A percentile compares a stretch with the other conserved stretches of the same genome.
Conservation (phyloP, 2,329 filamentous ascomycete genomes). For the Neurospora crassa region DNA sequence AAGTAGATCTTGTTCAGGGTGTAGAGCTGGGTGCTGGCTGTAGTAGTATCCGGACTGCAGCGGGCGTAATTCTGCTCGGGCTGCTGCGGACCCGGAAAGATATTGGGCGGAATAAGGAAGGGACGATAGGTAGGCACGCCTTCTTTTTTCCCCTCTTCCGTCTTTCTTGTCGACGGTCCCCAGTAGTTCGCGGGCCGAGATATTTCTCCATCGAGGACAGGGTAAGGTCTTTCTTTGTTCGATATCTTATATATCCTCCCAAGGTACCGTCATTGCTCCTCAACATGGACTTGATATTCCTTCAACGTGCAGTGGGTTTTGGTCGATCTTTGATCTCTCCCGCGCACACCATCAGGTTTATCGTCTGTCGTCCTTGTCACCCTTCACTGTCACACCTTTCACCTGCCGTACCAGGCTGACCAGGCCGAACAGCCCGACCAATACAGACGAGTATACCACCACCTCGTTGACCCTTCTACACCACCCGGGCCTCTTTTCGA, state of each 20-base stretch:
- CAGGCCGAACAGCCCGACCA: background rate
- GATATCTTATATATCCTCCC: background rate
- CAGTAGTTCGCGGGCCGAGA: background rate
- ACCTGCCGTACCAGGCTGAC: background rate
- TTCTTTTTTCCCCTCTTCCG: background rate
- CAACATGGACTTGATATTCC: background rate
- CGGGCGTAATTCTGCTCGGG: background rate
- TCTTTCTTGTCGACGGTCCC: background rate
- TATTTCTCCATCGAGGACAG: background rate
- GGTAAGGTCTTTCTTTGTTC: background rate
- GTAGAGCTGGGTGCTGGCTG: background rate
- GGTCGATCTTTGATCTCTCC: background rate
- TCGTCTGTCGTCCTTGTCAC: background rate
- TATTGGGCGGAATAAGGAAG: too few species aligned
- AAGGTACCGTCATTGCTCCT: background rate
- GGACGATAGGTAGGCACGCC: background rate
- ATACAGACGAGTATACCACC: background rate
- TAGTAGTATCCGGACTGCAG: background rate
- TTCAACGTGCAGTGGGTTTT: background rate
- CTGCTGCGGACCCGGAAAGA: background rate
- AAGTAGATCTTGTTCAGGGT: background rate
- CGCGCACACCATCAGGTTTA: background rate
- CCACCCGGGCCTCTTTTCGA: slow-evolving; percentile 7
- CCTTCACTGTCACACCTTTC: background rate
- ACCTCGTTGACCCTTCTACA: slow-evolving; percentile 6